A percentile compares a stretch with the other conserved stretches of the same genome.
Evolutionary conservation across 202 grass and related monocot genomes (phyloP).

Genomic region (Miscanthus sacchariflorus): DNA sequence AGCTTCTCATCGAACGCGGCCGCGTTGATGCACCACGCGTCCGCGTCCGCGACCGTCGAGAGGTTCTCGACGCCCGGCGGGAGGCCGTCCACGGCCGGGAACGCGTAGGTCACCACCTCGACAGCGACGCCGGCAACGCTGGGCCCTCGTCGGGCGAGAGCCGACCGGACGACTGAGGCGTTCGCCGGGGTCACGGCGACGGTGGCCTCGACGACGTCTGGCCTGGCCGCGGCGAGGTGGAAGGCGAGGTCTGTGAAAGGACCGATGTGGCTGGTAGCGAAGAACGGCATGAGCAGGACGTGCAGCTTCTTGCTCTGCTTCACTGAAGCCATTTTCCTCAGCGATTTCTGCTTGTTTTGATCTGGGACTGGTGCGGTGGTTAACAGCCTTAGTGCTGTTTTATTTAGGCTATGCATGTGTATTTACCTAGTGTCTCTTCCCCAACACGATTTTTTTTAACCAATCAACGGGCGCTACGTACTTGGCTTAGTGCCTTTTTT

Average conservation of each 20-base stretch:
- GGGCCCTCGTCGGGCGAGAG: constrained; percentile 22
- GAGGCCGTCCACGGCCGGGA: constrained; percentile 59
- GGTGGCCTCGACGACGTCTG: constrained; percentile 51
- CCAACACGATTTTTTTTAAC: too few species aligned
- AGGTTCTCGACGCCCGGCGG: constrained; percentile 60
- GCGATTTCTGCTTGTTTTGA: too few species aligned
- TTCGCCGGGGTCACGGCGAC: constrained; percentile 67
- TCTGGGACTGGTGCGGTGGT: too few species aligned
- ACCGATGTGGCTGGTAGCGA: constrained; percentile 69
- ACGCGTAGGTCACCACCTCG: constrained; percentile 14
- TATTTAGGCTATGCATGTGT: too few species aligned
- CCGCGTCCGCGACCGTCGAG: constrained; percentile 18
- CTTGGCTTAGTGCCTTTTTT: too few species aligned
- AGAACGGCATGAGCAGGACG: constrained; percentile 69
- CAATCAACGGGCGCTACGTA: too few species aligned
- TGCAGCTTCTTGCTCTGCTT: constrained; percentile 40
- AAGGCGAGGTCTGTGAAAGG: constrained; percentile 62
- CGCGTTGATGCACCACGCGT: constrained; percentile 58
- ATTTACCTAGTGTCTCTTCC: too few species aligned
- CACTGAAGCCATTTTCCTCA: background rate
- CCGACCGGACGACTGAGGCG: constrained; percentile 30
- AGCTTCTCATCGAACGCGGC: constrained; percentile 15
- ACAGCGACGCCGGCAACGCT: background rate
- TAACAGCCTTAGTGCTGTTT: too few species aligned
- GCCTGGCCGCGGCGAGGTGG: constrained; percentile 47